phyloP scores from a whole-genome alignment of 2,329 filamentous ascomycete genomes.

The Penicillium sp. region DNA sequence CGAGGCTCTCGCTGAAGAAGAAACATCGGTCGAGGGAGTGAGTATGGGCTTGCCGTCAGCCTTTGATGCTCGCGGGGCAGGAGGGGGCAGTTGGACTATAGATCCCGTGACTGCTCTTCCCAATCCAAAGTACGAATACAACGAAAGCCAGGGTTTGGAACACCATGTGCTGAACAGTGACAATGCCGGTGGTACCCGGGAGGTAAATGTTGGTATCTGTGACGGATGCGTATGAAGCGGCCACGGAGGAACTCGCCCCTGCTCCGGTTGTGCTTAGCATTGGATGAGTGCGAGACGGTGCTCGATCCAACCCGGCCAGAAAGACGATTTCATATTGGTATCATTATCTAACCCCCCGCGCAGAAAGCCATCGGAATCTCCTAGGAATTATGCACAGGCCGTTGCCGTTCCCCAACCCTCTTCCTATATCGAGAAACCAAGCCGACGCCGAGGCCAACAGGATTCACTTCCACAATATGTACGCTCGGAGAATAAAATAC shows the following conservation, averaged over 20 bases:
- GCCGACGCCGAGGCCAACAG: constrained; percentile 7
- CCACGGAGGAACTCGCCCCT: not conserved
- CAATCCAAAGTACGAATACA: too few species aligned
- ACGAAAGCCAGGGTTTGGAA: constrained; percentile 95
- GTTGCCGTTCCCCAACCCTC: constrained; percentile 1
- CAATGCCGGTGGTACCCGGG: constrained; percentile 76
- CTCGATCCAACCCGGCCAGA: not conserved
- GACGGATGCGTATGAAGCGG: too few species aligned
- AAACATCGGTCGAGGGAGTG: too few species aligned
- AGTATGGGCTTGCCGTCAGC: too few species aligned
- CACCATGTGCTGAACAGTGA: constrained; percentile 86
- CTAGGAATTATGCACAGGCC: constrained; percentile 18
- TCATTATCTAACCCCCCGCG: constrained; percentile 28
- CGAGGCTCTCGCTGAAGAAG: too few species aligned
- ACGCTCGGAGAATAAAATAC: constrained; percentile 25
- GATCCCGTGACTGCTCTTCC: too few species aligned
- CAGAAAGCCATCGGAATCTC: constrained; percentile 23
- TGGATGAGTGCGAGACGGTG: not conserved
- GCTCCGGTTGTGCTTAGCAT: not conserved
- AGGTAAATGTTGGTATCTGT: constrained; percentile 94
- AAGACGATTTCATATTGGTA: constrained; percentile 28
- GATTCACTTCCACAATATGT: constrained; percentile 21
- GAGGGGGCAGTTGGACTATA: too few species aligned
- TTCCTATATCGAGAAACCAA: constrained; percentile 12
- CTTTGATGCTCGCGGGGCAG: too few species aligned